Conservation (phyloP, 192 early-diverging fungal genomes). For the Rhizoclosmatium sp. region DNA sequence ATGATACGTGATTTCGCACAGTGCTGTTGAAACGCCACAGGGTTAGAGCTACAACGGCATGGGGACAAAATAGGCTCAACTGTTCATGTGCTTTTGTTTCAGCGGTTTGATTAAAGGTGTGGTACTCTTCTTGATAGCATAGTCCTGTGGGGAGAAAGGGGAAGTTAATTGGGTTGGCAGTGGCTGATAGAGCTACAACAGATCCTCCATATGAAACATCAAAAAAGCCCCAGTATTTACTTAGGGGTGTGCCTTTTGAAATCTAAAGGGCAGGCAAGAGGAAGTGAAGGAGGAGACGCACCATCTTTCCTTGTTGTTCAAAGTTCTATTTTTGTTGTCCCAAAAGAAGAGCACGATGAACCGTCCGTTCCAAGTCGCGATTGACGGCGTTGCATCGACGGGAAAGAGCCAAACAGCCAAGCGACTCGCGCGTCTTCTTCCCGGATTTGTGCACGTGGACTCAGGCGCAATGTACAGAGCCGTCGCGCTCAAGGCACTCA, state of each 20-base stretch:
- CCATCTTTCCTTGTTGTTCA: no score
- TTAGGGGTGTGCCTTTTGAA: no score
- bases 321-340: background rate
- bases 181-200: no score
- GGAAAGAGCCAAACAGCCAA: slow-evolving; percentile 85
- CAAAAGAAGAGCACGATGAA: background rate
- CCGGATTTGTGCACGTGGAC: slow-evolving; percentile 77
- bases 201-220: no score
- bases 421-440: slow-evolving; percentile 66
- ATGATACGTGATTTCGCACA: slow-evolving; percentile 48
- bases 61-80: slow-evolving; percentile 31
- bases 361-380: slow-evolving; percentile 67
- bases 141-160: slow-evolving; percentile 29
- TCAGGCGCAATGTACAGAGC: slow-evolving; percentile 65
- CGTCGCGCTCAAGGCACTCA: background rate
- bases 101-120: slow-evolving; percentile 57
- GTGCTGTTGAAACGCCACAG: slow-evolving; percentile 28
- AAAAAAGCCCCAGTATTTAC: no score
- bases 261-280: no score
- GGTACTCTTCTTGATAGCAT: slow-evolving; percentile 58
- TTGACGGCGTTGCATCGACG: slow-evolving; percentile 83
- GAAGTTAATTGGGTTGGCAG: no score
- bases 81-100: slow-evolving; percentile 60
- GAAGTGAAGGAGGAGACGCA: no score
- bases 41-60: background rate